Base-by-base conservation (phyloP, 352 stramenopile genomes). In the Pythium aphanidermatum region DNA sequence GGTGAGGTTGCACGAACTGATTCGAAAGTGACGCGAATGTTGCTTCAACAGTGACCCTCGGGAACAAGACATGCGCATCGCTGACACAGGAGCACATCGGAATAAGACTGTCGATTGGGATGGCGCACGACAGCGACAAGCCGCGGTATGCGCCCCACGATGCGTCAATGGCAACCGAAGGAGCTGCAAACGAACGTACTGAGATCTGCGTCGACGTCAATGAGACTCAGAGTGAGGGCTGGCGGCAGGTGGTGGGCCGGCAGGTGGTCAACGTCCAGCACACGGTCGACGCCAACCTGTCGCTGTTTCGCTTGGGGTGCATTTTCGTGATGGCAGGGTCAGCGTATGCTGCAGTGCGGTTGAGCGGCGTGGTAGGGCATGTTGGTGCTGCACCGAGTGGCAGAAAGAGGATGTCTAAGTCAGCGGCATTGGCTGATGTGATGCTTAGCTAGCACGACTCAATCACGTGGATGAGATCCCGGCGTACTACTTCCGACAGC, bases 251-350 rank as follows among this genome's bases (percentile, higher is more conserved):
- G 23, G 40, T 65, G 5, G 57, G 57, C 0, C 45, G 24, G 0
- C 24, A 41, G 7, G 40, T 48, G 2, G 45, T 57, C 9, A 16
- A 36, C 11, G 16, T 59, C 14, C 57, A 65, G 23, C 66, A 79
- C 34, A 52, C 45, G n/a, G 69, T 92, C 25, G 79, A 92, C 50
- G 60, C 63, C 21, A 75, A 92, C 42, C 63, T 89, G 35, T 63
- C 61, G 46, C 60, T 92, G 14, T 78, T 92, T 46, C 79, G 79
- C 27, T 24, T 72, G 37, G 73, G 68, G 7, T 67, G 70, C 31
- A 26, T 87, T 10, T 39, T 85, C 13, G 65, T 69, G 2, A 57
- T 80, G 19, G 58, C 42, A 4, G 58, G 61, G 4, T 87, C 74
- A 0, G 30, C 77, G 26, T 67, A 58, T 4, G 64, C 61, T 1